Percentiles rank a stretch among this genome's conserved stretches.
These are phyloP conservation scores for Diophrys appendiculata DNA, from an alignment of 73 alveolate genomes.

Conservation along the genomic window DNA sequence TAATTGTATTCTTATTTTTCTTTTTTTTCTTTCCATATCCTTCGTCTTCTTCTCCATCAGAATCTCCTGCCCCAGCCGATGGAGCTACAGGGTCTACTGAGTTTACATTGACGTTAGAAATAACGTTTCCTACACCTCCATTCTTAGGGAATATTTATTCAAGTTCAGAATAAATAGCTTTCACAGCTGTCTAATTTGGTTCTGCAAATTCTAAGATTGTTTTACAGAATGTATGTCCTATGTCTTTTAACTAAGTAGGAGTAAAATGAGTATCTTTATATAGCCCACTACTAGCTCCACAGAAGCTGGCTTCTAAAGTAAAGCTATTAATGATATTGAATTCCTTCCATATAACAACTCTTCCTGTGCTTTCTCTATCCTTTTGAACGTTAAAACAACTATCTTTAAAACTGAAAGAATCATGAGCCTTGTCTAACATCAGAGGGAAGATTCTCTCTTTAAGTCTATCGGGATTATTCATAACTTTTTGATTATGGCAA, in stretches of 20 bases:
- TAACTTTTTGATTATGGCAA: conserved; percentile 21
- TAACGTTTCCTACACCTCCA: neutral
- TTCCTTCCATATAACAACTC: conserved; percentile 63
- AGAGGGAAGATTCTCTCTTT: conserved; percentile 60
- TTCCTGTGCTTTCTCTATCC: conserved; percentile 64
- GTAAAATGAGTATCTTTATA: conserved; percentile 55
- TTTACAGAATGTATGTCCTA: conserved; percentile 35
- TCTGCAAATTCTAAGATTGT: conserved; percentile 27
- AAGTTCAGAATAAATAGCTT: no score
- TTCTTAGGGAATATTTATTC: no score
- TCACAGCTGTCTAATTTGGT: no score
- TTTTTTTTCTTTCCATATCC: neutral
- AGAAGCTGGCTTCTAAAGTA: conserved; percentile 61
- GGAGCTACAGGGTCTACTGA: neutral
- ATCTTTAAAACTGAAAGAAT: conserved; percentile 39
- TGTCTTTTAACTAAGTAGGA: conserved; percentile 31
- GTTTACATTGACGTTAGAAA: neutral
- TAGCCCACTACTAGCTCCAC: conserved; percentile 55
- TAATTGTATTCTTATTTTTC: neutral
- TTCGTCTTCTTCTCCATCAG: neutral
- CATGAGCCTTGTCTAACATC: conserved; percentile 20
- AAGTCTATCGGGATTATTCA: conserved; percentile 23
- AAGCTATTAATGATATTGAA: conserved; percentile 37
- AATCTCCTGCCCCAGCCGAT: neutral
- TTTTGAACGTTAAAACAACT: conserved; percentile 52